phyloP scores from a whole-genome alignment of 2,329 filamentous ascomycete species.

The Pseudopithomyces maydicus region DNA sequence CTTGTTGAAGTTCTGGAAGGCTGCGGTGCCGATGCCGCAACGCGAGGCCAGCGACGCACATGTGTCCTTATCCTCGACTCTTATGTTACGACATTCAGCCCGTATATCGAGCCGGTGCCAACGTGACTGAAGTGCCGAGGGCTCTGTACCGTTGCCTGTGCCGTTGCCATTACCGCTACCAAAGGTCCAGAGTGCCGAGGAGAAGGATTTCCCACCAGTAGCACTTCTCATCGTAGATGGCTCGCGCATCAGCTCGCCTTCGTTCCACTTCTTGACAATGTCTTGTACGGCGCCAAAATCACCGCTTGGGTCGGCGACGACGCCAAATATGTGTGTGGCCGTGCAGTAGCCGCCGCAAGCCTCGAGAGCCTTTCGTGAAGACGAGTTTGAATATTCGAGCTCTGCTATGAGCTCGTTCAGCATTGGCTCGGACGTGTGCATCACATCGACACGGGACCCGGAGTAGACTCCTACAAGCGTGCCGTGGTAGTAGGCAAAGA shows the following conservation, averaged over 20 bases:
- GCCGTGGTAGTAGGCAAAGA: conserved; percentile 3
- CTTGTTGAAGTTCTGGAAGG: conserved; percentile 8
- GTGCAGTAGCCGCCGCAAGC: conserved; percentile 1
- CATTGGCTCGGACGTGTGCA: conserved; percentile 2
- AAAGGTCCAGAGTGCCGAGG: not conserved
- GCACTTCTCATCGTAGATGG: not conserved
- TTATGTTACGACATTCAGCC: not conserved
- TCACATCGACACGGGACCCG: not conserved
- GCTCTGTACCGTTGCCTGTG: not conserved
- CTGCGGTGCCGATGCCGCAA: not conserved
- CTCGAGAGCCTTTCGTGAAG: conserved; percentile 1
- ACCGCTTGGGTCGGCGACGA: conserved; percentile 1
- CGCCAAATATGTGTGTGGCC: conserved; percentile 1
- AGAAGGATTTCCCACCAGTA: not conserved
- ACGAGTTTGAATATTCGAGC: not conserved
- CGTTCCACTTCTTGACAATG: not conserved
- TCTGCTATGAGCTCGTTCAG: conserved; percentile 2
- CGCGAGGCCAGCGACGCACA: not conserved
- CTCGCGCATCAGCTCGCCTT: not conserved
- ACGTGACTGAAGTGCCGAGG: not conserved
- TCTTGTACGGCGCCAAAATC: conserved; percentile 2
- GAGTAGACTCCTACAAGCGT: not conserved
- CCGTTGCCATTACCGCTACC: not conserved
- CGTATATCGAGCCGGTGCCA: not conserved
- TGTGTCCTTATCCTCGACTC: not conserved